Evolutionary conservation across 352 stramenopile genomes (phyloP), one percentile per base, ranked within the genome.

Genomic region (Phytophthora cactorum): DNA sequence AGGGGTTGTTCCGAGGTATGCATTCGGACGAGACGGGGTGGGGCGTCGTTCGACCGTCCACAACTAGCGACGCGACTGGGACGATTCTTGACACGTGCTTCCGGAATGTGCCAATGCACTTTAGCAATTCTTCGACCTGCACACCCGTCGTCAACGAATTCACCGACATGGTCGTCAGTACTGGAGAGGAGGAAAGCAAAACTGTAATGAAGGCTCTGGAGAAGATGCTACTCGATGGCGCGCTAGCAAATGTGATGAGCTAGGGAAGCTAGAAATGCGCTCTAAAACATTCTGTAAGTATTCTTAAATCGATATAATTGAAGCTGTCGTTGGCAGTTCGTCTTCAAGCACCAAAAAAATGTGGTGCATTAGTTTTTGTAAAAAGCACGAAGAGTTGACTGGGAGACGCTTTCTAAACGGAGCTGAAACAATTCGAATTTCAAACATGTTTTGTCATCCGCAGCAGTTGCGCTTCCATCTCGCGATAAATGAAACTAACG

Each of bases 401-500:
- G 17, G 17, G 17, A 22, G 17, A 22, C 17, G 17, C 17, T 22
- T 22, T 22, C 17, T 22, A 22, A 22, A 22, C 17, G 17, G 17
- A 22, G 17, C 17, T 22, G 17, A 22, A 22, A 22, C 17, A 22
- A 22, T 22, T 14, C 3, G 36, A 43, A 15, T n/a, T n/a, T 70
- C 36, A 70, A n/a, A 60, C 50, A 38, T 66, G 34, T 44, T 49
- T 50, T 46, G 60, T 66, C 12, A 66, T 47, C 4, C 71, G 71
- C 17, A 78, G 43, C n/a, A 78, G 52, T 56, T 74, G 53, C 8
- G 71, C 55, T 43, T 78, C 71, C 67, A 78, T 78, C 39, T 78
- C 71, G 12, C 71, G 71, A 47, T 78, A 75, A 44, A 79, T 77
- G 17, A 77, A 71, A 11, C 64, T 67, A 6, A 79, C 72, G 39